Percentiles rank a stretch among this genome's conserved stretches.
Conservation (phyloP, 2,329 filamentous ascomycete genomes). For the Elsinoe australis region DNA sequence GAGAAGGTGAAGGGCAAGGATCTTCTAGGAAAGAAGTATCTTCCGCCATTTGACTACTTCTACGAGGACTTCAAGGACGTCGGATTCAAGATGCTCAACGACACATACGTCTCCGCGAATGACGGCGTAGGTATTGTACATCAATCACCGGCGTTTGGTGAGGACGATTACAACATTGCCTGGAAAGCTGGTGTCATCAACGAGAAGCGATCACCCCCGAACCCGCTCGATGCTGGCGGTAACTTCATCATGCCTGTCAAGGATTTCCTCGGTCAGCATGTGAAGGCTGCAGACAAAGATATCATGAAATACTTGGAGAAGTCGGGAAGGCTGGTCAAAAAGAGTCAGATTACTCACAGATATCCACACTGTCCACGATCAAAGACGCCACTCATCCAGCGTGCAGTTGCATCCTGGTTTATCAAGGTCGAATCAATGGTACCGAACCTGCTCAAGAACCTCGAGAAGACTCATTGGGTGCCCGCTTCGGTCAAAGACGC, state of each 20-base stretch:
- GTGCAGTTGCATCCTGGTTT: slow-evolving; percentile 90
- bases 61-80: slow-evolving; percentile 79
- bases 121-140: slow-evolving; percentile 93
- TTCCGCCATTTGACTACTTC: slow-evolving; percentile 85
- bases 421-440: slow-evolving; percentile 78
- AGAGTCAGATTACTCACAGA: slow-evolving; percentile 81
- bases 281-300: slow-evolving; percentile 85
- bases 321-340: slow-evolving; percentile 67
- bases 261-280: slow-evolving; percentile 79
- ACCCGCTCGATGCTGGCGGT: slow-evolving; percentile 80
- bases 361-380: slow-evolving; percentile 92
- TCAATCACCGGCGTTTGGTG: slow-evolving; percentile 86
- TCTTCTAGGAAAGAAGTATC: slow-evolving; percentile 82
- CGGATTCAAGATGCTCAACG: slow-evolving; percentile 75
- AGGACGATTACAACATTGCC: slow-evolving; percentile 88
- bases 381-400: slow-evolving; percentile 90
- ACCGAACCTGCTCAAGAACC: slow-evolving; percentile 82
- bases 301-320: slow-evolving; percentile 85
- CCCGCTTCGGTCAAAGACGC: slow-evolving; percentile 84
- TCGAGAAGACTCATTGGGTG: slow-evolving; percentile 86
- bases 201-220: slow-evolving; percentile 71
- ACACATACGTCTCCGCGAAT: slow-evolving; percentile 77
- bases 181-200: slow-evolving; percentile 68
- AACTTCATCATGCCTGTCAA: slow-evolving; percentile 67
- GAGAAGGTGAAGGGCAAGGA: slow-evolving; percentile 73